Evolutionary conservation across 2,329 filamentous ascomycete genomes (phyloP), one percentile per base, ranked within the genome.

Genomic region (Lecanicillium sp.): DNA sequence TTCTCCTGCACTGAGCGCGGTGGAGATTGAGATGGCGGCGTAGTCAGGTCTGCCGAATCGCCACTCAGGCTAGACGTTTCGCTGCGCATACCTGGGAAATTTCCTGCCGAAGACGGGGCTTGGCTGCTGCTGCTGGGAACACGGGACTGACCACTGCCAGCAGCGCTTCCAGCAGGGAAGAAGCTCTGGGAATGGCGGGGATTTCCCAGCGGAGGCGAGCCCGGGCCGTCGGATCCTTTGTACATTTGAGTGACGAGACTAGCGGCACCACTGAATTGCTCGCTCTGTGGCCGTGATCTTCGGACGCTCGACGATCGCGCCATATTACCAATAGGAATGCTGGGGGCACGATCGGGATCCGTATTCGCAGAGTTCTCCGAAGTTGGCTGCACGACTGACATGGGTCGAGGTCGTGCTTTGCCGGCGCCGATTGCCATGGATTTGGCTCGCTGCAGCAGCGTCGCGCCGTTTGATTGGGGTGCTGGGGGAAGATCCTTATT

Each of bases 211-310:
- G 73, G 66, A 32, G 77, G 71, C 17, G 80, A 83, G 31, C 75
- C 68, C 8, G 79, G 73, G 4, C 77, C 73, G 17, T 83, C 74
- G 9, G 79, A 75, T 12, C 83, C 83, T 53, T 81, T 82, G 65
- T 94, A 94, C 84, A 95, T 94, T 60, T 89, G 88, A 51, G 86
- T 87, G 35, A 95, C 82, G 20, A 94, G 76, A 43, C 74, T 78
- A 7, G 85, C 84, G 14, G 79, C 80, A 32, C 65, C 65, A 1
- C 72, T 73, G 53, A 66, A 76, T 58, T 82, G 78, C 50, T 82
- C 78, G 51, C 76, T 80, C 63, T 76, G 75, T 40, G 79, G 79
- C 29, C 78, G 66, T 37, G 58, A 57, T 43, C 69, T 70, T 44
- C 74, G 70, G 38, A 69, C 68, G 59, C 72, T 78, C 33, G 68